A percentile compares a stretch with the other conserved stretches of the same genome.
phyloP scores from a whole-genome alignment of 805 yeast species.

The Wickerhamiella azyma region DNA sequence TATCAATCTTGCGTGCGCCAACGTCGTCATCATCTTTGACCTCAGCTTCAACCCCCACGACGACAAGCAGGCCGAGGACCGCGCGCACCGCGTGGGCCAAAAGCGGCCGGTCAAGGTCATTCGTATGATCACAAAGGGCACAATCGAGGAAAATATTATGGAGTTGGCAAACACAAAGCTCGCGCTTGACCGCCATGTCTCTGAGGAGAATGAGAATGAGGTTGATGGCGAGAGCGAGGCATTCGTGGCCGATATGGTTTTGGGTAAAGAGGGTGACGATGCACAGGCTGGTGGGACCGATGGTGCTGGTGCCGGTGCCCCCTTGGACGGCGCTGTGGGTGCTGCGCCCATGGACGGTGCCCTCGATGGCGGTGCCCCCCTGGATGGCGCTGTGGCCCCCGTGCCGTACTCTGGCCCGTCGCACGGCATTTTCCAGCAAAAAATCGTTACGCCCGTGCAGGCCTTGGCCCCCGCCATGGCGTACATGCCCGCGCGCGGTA shows the following conservation, averaged over 20 bases:
- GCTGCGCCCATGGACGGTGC: too few species aligned
- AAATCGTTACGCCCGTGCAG: too few species aligned
- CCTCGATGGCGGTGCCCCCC: too few species aligned
- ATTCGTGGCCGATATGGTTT: conserved; percentile 26
- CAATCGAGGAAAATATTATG: conserved; percentile 82
- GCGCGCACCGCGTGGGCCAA: conserved; percentile 97
- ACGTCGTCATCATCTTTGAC: conserved; percentile 80
- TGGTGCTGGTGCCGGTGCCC: neutral
- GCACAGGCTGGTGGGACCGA: neutral
- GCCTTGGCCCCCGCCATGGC: conserved; percentile 2
- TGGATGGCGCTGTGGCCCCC: too few species aligned
- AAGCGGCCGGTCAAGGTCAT: conserved; percentile 67
- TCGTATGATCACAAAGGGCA: conserved; percentile 54
- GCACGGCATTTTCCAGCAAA: conserved; percentile 5
- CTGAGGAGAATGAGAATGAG: conserved; percentile 26
- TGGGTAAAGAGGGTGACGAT: conserved; percentile 11
- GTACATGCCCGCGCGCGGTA: conserved; percentile 6
- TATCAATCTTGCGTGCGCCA: conserved; percentile 90
- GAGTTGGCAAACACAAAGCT: conserved; percentile 80
- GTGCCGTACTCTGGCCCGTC: neutral
- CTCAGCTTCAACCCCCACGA: conserved; percentile 97
- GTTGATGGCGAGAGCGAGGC: conserved; percentile 28
- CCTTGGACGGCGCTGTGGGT: too few species aligned
- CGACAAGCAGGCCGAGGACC: conserved; percentile 95
- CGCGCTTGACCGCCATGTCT: conserved; percentile 52